Base-by-base conservation (phyloP, 768 basidiomycete species). In the Nidularia sp. region DNA sequence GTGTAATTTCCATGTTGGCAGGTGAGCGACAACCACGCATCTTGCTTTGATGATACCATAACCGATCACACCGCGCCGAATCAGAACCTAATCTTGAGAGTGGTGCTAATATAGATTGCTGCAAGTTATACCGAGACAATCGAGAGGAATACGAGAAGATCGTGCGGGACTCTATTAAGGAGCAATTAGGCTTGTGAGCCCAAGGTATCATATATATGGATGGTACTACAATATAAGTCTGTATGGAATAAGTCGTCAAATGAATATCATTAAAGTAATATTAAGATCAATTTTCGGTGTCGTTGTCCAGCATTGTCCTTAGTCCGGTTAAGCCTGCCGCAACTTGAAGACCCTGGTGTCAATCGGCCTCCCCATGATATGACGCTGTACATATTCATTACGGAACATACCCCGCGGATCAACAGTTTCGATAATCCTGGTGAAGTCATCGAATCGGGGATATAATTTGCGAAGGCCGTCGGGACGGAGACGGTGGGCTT, bases 1-100 rank as follows among this genome's bases (percentile, higher is more conserved):
- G 93, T 59, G 96, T 99, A 22, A 85, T 99, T 59, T 94, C 91
- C 41, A 98, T 99, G 94, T 78, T 99, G 9, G 95, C 97, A 56
- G 91, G 93, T 90, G 57, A 57, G 82, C 63, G 31, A 29, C 34
- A 50, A 53, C 8, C 32, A 36, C 52, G 25, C 25, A 13, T 12
- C 25, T 54, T 49, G 39, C 34, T 51, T 12, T 56, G 48, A 45
- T 58, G 49, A 48, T 52, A 8, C 44, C 47, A 49, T 57, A 4
- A 53, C 60, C 53, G 54, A 63, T 58, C 52, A 54, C 36, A 15
- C 46, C 57, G 57, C 56, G 43, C 39, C 31, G 22, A 48, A 43
- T 34, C 52, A 87, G 96, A 98, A 73, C 97, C 97, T 29, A 99
- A 99, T 69, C 78, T 98, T 46, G 97, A 99, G 70, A 93, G 90